Evolutionary conservation across 306 rosid species (phyloP), one percentile per base, ranked within the genome.

Genomic region (Pueraria montana): DNA sequence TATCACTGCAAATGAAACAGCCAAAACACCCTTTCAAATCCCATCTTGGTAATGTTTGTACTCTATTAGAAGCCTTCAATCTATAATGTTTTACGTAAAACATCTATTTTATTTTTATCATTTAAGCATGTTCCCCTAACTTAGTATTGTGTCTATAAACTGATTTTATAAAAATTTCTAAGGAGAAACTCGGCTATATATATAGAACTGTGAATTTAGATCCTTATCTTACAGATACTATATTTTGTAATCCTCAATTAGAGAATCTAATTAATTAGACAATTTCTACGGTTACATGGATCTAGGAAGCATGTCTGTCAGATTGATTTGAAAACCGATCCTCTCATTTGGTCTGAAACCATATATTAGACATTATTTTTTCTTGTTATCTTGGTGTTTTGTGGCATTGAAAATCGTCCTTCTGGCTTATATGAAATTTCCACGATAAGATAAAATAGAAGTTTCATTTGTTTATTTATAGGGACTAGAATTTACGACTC

Each of bases 291-390:
- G 49, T 65, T 85, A 68, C 90, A 84, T 49, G 70, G 75, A 86
- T 87, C 82, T 66, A 87, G 83, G 89, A 81, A 81, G 94, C 87
- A 92, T 89, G 92, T 89, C 90, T 87, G 89, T 86, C 90, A 80
- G 88, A 88, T 80, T 89, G 55, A 74, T 89, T 88, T 78, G 87
- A 80, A 84, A 58, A 84, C 55, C 1, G 48, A 80, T 74, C 58
- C n/a, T 26, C 66, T 32, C 67, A 76, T 10, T 88, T 77, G 78
- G 74, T 81, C 70, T 69, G 10, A 43, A 63, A 52, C 71, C 62
- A 66, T 40, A 46, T 17, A 78, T 50, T 67, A 20, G 48, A 77
- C 53, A 61, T 56, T 69, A 17, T 20, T 64, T 72, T 78, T 63
- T 36, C 80, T 77, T 48, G 77, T 49, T 73, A 64, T 40, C 21